Conservation (phyloP, 192 early-diverging fungal genomes). For the Linnemannia elongata region DNA sequence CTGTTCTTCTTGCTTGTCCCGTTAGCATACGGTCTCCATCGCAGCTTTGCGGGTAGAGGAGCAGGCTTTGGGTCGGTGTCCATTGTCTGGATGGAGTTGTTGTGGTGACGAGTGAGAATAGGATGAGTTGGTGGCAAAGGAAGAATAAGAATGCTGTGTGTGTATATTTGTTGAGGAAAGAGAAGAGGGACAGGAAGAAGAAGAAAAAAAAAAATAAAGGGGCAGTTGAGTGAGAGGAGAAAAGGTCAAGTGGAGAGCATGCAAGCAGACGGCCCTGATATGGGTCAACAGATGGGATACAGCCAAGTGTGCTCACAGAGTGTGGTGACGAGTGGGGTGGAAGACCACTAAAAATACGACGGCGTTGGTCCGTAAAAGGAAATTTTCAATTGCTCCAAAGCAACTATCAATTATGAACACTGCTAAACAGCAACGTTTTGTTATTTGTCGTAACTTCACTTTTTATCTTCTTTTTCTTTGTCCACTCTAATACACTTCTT, state of each 20-base stretch:
- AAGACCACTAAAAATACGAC: background rate
- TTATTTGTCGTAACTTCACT: no score
- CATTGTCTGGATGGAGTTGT: constrained; percentile 11
- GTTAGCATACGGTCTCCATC: constrained; percentile 53
- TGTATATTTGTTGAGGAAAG: background rate
- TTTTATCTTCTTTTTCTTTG: no score
- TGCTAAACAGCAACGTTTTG: no score
- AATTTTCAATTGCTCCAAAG: constrained; percentile 3
- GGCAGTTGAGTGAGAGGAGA: background rate
- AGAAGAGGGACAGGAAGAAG: background rate
- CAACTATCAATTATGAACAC: background rate
- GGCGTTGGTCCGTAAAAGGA: background rate
- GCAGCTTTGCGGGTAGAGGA: constrained; percentile 40
- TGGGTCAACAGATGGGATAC: background rate
- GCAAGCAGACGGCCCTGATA: no score
- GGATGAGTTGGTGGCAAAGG: background rate
- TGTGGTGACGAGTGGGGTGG: background rate
- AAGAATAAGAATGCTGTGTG: background rate
- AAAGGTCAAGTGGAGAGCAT: no score
- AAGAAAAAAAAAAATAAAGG: background rate
- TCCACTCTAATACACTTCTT: no score
- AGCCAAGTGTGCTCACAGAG: background rate
- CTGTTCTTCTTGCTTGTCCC: constrained; percentile 44
- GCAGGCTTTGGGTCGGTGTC: constrained; percentile 27
- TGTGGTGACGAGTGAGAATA: background rate